Evolutionary conservation across 768 basidiomycete species (phyloP).

Genomic region (Gymnopilus junonius): DNA sequence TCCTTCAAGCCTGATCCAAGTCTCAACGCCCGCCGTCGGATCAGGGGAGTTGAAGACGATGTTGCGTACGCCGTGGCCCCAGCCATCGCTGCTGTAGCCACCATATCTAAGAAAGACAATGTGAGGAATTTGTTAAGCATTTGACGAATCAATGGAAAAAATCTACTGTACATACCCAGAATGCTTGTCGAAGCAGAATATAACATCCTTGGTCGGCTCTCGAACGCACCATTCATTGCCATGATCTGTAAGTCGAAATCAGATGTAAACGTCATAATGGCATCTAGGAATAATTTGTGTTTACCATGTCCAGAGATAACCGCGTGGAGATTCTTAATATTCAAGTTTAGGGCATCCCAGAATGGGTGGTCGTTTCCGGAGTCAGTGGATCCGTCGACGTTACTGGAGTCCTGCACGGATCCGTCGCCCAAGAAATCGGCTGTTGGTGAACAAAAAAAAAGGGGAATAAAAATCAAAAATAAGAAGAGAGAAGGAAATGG

Average conservation of each 20-base stretch:
- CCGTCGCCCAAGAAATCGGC: conserved; percentile 59
- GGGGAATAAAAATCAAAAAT: neutral
- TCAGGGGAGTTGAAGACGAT: conserved; percentile 57
- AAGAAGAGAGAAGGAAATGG: neutral
- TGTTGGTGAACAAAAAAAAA: conserved; percentile 24
- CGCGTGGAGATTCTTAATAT: conserved; percentile 68
- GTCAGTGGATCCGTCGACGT: conserved; percentile 7
- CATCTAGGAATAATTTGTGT: conserved; percentile 27
- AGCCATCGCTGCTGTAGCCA: conserved; percentile 54
- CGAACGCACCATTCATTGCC: conserved; percentile 82
- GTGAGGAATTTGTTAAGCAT: neutral
- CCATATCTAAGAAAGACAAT: conserved; percentile 55
- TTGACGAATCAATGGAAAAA: neutral
- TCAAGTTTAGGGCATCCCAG: conserved; percentile 60
- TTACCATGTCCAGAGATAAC: conserved; percentile 75
- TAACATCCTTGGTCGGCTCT: conserved; percentile 60
- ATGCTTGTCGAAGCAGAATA: conserved; percentile 82
- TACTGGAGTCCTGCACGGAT: conserved; percentile 61
- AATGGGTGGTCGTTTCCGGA: conserved; percentile 58
- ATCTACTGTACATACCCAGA: conserved; percentile 54
- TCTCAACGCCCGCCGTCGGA: conserved; percentile 52
- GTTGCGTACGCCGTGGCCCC: conserved; percentile 72
- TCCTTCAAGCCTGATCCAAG: conserved; percentile 68
- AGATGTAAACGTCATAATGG: conserved; percentile 22
- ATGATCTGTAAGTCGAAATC: conserved; percentile 51